Evolutionary conservation across 495 filamentous ascomycete species (phyloP).

Genomic region (Tuber calosporum): DNA sequence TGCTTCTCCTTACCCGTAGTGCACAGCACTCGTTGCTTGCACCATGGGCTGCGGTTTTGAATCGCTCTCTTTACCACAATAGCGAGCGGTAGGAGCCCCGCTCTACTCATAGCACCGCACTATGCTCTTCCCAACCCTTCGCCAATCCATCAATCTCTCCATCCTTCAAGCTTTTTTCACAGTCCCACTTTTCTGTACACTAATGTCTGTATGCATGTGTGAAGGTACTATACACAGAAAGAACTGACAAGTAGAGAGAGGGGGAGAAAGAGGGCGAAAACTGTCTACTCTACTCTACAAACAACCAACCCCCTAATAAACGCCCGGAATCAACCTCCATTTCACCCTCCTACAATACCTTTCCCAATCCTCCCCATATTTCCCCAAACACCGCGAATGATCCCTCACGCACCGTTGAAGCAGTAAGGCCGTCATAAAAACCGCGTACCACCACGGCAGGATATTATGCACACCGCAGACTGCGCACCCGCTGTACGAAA

Average conservation of each 20-base stretch:
- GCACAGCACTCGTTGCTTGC: too few species aligned
- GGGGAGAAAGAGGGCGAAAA: neutral
- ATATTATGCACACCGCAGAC: conserved; percentile 44
- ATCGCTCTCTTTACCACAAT: neutral
- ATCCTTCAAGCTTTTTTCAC: neutral
- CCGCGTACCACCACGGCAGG: conserved; percentile 48
- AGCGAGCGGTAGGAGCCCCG: neutral
- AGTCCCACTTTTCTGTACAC: neutral
- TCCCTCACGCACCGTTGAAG: conserved; percentile 44
- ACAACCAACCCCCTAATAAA: conserved; percentile 41
- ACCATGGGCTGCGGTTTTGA: neutral
- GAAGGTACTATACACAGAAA: neutral
- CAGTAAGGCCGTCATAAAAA: conserved; percentile 46
- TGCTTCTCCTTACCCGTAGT: too few species aligned
- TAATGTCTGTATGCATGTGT: neutral
- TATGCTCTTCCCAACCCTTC: neutral
- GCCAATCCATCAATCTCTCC: neutral
- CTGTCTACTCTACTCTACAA: conserved; percentile 8
- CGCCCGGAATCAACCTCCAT: conserved; percentile 47
- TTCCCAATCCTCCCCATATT: conserved; percentile 48
- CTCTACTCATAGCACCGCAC: neutral
- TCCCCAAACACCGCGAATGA: conserved; percentile 45
- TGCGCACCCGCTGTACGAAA: conserved; percentile 47
- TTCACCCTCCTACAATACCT: conserved; percentile 46
- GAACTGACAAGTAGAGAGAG: neutral